Base-by-base conservation (phyloP, 2,329 filamentous ascomycete genomes). In the Venturiaceae sp. region DNA sequence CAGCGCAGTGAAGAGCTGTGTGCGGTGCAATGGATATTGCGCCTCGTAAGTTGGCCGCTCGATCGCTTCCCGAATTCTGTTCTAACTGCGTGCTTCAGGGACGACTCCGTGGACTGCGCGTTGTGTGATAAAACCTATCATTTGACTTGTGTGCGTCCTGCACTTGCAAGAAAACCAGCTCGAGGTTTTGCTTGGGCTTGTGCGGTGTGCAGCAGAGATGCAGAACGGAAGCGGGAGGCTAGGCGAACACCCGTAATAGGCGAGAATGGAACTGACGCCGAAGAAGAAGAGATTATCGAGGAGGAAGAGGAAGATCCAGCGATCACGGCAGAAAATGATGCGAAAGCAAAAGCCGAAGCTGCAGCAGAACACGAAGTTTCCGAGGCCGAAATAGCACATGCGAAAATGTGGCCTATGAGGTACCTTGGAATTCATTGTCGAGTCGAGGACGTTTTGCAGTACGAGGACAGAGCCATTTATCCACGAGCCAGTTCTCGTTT, bases 101-200 rank as follows among this genome's bases (percentile, higher is more conserved):
- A 89, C 71, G 90, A 97, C 75, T 97, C 94, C 39, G 94, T 97
- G 26, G 92, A 97, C 71, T 99, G 94, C 72, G 94, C 92, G 47
- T 91, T 96, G 58, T 99, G 94, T 73, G 83, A 86, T 69, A 86
- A 91, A 71, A 97, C 92, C 14, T 99, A 96, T 74, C 94, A 99
- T 76, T 97, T 99, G 92, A 90, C 92, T 67, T 99, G 94, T 72
- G 94, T 99, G 59, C 87, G 88, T 61, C 94, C 94, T 41, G 90
- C 92, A 37, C 74, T 99, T 62, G 81, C 91, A 57, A 99, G 96
- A 73, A 99, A 99, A 73, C 94, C 94, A 21, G 96, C 92, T 52
- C 87, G 94, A 72, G 94, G 94, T 39, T 99, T 99, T 74, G 94
- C 91, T 4, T 99, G 94, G 94, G 92, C 94, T 32, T 99, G 94